Evolutionary conservation across 2,329 filamentous ascomycete species (phyloP).

Genomic region (Aspergillus thermomutatus): DNA sequence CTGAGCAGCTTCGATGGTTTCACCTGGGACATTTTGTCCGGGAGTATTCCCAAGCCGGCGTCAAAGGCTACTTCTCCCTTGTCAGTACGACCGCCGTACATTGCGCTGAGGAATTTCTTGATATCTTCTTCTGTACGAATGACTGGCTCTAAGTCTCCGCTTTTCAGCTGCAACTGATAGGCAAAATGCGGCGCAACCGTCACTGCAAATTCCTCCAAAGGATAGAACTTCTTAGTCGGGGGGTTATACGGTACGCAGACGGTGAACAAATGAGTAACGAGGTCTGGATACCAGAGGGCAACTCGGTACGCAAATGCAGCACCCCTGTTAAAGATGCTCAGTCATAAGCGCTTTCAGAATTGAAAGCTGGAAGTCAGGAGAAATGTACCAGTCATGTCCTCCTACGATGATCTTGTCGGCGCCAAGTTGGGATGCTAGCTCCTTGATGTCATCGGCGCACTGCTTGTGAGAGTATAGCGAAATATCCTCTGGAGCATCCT

Average conservation of each 20-base stretch:
- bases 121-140: constrained; percentile 61
- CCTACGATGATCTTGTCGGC: constrained; percentile 68
- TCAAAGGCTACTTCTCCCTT: constrained; percentile 58
- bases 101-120: constrained; percentile 64
- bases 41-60: constrained; percentile 58
- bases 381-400: constrained; percentile 74
- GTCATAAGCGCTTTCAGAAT: background rate
- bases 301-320: constrained; percentile 72
- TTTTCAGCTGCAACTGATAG: constrained; percentile 80
- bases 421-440: constrained; percentile 60
- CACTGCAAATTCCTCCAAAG: constrained; percentile 59
- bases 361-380: background rate
- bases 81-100: constrained; percentile 65
- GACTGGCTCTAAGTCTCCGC: constrained; percentile 60
- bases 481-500: constrained; percentile 59
- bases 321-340: constrained; percentile 53
- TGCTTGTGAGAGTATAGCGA: constrained; percentile 68
- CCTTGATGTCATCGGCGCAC: constrained; percentile 70
- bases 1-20: constrained; percentile 58
- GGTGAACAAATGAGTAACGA: constrained; percentile 72
- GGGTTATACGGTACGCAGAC: constrained; percentile 73
- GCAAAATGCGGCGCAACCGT: constrained; percentile 63
- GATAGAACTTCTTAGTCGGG: constrained; percentile 52
- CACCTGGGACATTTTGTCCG: constrained; percentile 61
- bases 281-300: constrained; percentile 67